phyloP scores from a whole-genome alignment of 495 filamentous ascomycete genomes.

The Physcia stellaris region DNA sequence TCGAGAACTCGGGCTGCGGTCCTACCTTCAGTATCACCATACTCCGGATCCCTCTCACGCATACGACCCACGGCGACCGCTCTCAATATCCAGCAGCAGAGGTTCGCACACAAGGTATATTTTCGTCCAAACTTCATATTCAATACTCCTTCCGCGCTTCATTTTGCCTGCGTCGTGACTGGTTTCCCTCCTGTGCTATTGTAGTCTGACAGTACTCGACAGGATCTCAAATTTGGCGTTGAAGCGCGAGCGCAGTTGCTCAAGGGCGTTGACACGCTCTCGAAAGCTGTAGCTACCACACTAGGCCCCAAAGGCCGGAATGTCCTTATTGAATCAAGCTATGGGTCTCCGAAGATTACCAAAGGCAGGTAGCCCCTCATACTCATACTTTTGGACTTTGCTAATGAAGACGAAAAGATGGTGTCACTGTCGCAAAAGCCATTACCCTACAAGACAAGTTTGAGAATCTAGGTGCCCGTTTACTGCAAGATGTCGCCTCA shows the following conservation, averaged over 20 bases:
- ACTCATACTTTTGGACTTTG: neutral
- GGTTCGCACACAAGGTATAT: constrained; percentile 87
- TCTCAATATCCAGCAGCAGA: constrained; percentile 64
- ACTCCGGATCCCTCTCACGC: constrained; percentile 18
- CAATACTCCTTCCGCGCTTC: neutral
- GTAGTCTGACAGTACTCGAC: constrained; percentile 7
- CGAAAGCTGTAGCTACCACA: constrained; percentile 91
- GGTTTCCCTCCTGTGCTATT: no score
- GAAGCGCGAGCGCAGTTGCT: constrained; percentile 82
- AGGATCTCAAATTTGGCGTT: constrained; percentile 98
- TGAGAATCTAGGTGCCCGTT: constrained; percentile 93
- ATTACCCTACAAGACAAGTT: constrained; percentile 96
- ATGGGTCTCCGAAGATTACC: constrained; percentile 97
- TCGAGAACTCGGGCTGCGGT: constrained; percentile 51
- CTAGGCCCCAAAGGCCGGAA: constrained; percentile 96
- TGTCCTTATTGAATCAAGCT: constrained; percentile 93
- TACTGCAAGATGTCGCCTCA: constrained; percentile 94
- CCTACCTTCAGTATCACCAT: constrained; percentile 48
- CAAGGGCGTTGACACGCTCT: constrained; percentile 89
- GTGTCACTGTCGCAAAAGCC: constrained; percentile 87
- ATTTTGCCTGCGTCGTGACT: no score
- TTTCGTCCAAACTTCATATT: constrained; percentile 4
- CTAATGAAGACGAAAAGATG: constrained; percentile 46
- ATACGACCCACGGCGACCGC: constrained; percentile 24
- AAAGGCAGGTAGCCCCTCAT: constrained; percentile 55